These are phyloP conservation scores for Hypoxylon intermedium DNA, from an alignment of 495 filamentous ascomycete genomes.

Conservation along the genomic window DNA sequence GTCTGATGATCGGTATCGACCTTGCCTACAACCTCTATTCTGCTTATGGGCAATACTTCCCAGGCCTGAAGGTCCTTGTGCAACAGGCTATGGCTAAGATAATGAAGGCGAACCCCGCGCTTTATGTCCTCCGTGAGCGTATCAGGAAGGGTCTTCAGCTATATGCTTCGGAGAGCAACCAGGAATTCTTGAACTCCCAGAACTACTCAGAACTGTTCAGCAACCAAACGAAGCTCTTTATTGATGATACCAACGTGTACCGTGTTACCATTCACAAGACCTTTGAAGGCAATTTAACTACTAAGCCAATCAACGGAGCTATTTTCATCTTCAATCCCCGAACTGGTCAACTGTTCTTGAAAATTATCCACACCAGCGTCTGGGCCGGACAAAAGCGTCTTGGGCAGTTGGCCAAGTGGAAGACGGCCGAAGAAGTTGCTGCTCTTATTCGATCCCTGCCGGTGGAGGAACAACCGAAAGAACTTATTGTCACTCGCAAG, in stretches of 20 bases:
- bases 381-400: conserved; percentile 99
- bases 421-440: conserved; percentile 99
- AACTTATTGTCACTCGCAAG: conserved; percentile 97
- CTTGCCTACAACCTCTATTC: conserved; percentile 98
- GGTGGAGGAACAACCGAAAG: conserved; percentile 98
- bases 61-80: conserved; percentile 92
- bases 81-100: conserved; percentile 99
- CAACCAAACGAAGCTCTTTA: conserved; percentile 98
- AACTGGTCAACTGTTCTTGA: conserved; percentile 96
- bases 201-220: conserved; percentile 99
- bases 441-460: conserved; percentile 96
- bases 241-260: conserved; percentile 99
- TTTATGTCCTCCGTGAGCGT: conserved; percentile 96
- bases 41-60: conserved; percentile 98
- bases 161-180: conserved; percentile 98
- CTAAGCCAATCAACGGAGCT: conserved; percentile 98
- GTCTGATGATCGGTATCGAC: conserved; percentile 98
- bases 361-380: conserved; percentile 99
- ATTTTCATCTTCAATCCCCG: conserved; percentile 99
- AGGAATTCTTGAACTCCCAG: conserved; percentile 98
- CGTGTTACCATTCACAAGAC: conserved; percentile 99
- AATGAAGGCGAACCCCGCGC: conserved; percentile 98
- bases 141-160: conserved; percentile 98
- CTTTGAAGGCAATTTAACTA: conserved; percentile 98
- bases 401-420: conserved; percentile 98